A percentile compares a stretch with the other conserved stretches of the same genome.
These are phyloP conservation scores for Pseudopyricularia javanii DNA, from an alignment of 2,329 filamentous ascomycete species.

Conservation along the genomic window DNA sequence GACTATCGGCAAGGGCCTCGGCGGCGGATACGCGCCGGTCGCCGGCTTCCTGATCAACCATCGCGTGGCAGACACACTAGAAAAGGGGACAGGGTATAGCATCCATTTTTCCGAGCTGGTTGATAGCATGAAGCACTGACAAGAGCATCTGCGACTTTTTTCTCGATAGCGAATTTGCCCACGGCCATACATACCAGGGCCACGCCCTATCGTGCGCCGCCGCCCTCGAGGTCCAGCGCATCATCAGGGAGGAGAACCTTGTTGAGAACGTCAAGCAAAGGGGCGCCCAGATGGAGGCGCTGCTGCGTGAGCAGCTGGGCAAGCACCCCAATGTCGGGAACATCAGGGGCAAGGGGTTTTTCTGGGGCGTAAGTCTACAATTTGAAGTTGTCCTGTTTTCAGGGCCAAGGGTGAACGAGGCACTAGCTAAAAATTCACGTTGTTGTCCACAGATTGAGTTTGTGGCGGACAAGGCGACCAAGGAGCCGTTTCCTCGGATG, in stretches of 20 bases:
- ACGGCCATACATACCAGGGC: slow-evolving; percentile 44
- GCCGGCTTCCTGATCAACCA: slow-evolving; percentile 43
- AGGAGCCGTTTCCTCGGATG: slow-evolving; percentile 17
- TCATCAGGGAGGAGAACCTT: slow-evolving; percentile 21
- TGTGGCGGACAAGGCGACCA: slow-evolving; percentile 20
- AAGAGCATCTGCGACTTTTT: neutral
- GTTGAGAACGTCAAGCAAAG: slow-evolving; percentile 20
- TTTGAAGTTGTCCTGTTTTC: too few species aligned
- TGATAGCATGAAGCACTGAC: neutral
- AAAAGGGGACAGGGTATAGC: slow-evolving; percentile 19
- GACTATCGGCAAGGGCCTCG: slow-evolving; percentile 50
- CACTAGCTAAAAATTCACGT: neutral
- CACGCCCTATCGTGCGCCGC: slow-evolving; percentile 25
- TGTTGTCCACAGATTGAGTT: slow-evolving; percentile 15
- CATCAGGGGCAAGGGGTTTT: slow-evolving; percentile 28
- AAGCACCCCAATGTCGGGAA: slow-evolving; percentile 25
- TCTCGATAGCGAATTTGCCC: slow-evolving; percentile 36
- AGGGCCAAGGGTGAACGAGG: neutral
- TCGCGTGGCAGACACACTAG: slow-evolving; percentile 33
- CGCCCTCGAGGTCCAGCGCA: slow-evolving; percentile 25
- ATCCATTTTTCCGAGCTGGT: neutral
- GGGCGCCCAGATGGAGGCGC: slow-evolving; percentile 16
- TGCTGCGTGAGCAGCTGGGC: slow-evolving; percentile 16
- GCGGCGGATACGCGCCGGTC: slow-evolving; percentile 47
- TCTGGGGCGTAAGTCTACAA: slow-evolving; percentile 23